A percentile compares a stretch with the other conserved stretches of the same genome.
These are phyloP conservation scores for Phragmites australis DNA, from an alignment of 176 grass and related monocot genomes.

Conservation along the genomic window DNA sequence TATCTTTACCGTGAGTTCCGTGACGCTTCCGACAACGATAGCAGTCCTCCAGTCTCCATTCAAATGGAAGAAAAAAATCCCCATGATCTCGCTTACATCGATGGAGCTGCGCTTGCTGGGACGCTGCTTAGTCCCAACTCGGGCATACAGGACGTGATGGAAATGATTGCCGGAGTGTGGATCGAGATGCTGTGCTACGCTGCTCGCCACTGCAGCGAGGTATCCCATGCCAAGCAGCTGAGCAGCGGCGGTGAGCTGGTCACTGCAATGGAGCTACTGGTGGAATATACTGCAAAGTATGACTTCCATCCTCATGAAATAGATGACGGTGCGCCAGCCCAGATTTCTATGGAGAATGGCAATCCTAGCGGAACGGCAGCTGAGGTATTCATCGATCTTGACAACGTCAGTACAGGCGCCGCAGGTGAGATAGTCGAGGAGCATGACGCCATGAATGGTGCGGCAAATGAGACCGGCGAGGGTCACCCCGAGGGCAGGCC, in stretches of 20 bases:
- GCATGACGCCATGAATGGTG: too few relatives aligned
- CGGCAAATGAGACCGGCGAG: too few relatives aligned
- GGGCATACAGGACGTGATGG: neutral
- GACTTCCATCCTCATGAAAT: too few relatives aligned
- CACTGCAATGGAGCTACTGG: neutral
- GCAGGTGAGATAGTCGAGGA: neutral
- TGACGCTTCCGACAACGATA: neutral
- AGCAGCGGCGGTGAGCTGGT: conserved; percentile 2
- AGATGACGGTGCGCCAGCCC: neutral
- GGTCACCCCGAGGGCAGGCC: too few relatives aligned
- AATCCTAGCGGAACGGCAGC: neutral
- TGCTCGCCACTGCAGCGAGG: neutral
- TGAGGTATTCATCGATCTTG: neutral
- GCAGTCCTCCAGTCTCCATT: neutral
- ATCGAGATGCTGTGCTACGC: neutral
- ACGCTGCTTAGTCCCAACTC: neutral
- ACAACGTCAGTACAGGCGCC: neutral
- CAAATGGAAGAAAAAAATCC: neutral
- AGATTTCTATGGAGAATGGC: neutral
- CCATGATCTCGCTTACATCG: neutral
- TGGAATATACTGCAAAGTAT: neutral
- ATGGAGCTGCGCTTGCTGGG: neutral
- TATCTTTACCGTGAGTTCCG: neutral
- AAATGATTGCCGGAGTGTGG: conserved; percentile 4
- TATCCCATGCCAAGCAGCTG: conserved; percentile 2